Base-by-base conservation (phyloP, 2,329 filamentous ascomycete species). In the Dendryphion nanum region DNA sequence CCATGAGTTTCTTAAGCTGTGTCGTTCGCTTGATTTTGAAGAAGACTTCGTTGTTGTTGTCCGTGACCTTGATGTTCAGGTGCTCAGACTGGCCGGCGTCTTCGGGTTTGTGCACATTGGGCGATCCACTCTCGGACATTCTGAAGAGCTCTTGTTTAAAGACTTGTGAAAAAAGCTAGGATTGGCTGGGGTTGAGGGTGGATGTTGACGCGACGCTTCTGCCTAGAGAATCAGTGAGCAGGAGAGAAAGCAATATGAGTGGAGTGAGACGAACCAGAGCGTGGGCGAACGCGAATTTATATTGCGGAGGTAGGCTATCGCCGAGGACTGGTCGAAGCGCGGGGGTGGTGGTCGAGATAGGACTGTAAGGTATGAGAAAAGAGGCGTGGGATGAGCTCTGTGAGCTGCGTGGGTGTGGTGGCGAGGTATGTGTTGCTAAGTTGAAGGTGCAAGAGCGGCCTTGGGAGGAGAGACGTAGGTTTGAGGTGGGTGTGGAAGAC, bases 11-110 rank as follows among this genome's bases (percentile, higher is more conserved):
- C 73, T 95, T 93, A 2, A 98, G 80, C 66, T 89, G 87, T 1
- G 93, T 98, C 16, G 85, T 89, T 24, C 90, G 82, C 83, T 98
- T 98, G 74, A 98, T 98, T 77, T 98, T 98, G 77, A 98, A 98
- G 70, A 97, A 98, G 57, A 98, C 91, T 66, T 98, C 93, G 67
- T 98, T 98, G 74, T 96, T 96, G 74, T 95, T 96, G 58, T 98
- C 93, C 0, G 93, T 97, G 12, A 98, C 93, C 68, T 98, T 98
- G 73, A 98, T 97, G 73, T 98, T 98, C 4, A 98, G 76, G 69
- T 98, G 93, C 71, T 97, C 91, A 19, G 74, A 74, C 39, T 74
- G 71, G 17, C 74, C 62, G 4, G 66, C 58, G 38, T 73, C 71
- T 36, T 66, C 64, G 2, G 67, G 66, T 57, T 74, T 71, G 29